phyloP scores from a whole-genome alignment of 2,329 filamentous ascomycete species.

The Pestalotiopsis sp. region DNA sequence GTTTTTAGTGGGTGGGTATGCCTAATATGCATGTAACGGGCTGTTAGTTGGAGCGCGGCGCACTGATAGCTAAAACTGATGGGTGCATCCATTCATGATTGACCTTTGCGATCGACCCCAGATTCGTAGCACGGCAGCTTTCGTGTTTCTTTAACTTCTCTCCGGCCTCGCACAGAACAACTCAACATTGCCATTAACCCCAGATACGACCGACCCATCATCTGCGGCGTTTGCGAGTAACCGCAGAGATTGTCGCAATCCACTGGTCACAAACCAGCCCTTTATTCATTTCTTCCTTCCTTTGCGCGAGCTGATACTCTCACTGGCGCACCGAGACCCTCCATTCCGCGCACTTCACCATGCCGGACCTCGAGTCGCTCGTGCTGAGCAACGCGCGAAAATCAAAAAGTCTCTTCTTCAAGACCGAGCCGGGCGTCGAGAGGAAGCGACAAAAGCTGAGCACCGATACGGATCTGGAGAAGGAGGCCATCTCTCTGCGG shows the following conservation, averaged over 20 bases:
- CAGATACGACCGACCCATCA: too few species aligned
- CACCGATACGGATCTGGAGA: constrained; percentile 27
- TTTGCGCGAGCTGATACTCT: not conserved
- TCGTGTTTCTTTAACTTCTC: not conserved
- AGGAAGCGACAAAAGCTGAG: constrained; percentile 31
- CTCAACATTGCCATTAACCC: not conserved
- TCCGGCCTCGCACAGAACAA: not conserved
- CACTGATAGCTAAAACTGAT: not conserved
- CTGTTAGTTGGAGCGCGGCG: not conserved
- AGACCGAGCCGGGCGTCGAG: constrained; percentile 21
- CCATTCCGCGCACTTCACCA: constrained; percentile 6
- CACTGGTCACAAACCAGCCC: not conserved
- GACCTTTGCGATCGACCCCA: not conserved
- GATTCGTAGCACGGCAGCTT: not conserved
- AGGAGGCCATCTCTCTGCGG: constrained; percentile 32
- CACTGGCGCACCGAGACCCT: not conserved
- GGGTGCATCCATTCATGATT: not conserved
- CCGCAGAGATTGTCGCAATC: too few species aligned
- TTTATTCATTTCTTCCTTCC: not conserved
- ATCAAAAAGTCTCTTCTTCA: constrained; percentile 31
- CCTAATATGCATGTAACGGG: not conserved
- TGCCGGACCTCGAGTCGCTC: constrained; percentile 29
- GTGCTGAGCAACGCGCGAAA: constrained; percentile 31
- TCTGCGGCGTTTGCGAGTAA: too few species aligned
- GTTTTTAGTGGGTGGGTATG: not conserved